Evolutionary conservation across 106 monocot species (phyloP).

Genomic region (Dioscorea zingiberensis): DNA sequence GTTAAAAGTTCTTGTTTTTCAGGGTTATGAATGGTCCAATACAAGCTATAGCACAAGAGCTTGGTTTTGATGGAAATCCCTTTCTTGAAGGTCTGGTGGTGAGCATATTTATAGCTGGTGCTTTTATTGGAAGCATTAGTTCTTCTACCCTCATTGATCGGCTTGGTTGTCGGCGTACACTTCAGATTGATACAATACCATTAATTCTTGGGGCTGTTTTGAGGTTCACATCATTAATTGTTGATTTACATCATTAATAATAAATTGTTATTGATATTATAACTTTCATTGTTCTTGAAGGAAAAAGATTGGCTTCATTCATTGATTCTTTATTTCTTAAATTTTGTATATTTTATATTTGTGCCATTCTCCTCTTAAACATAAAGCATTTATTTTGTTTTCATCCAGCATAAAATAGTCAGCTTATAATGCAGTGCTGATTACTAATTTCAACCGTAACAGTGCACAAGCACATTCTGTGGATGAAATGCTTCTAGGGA

Average conservation of each 20-base stretch:
- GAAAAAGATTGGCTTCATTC: background rate
- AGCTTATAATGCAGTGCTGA: background rate
- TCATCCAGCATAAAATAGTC: background rate
- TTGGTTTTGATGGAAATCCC: slow-evolving; percentile 77
- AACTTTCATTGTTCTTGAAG: too few relatives aligned
- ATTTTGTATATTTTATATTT: background rate
- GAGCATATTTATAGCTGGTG: slow-evolving; percentile 92
- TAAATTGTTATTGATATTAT: too few relatives aligned
- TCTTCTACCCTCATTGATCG: slow-evolving; percentile 51
- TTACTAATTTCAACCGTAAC: slow-evolving; percentile 7
- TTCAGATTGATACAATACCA: slow-evolving; percentile 70
- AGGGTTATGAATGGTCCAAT: slow-evolving; percentile 98
- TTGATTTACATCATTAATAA: too few relatives aligned
- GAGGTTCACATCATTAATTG: slow-evolving; percentile 32
- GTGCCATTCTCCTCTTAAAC: background rate
- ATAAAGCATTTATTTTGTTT: background rate
- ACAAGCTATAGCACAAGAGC: slow-evolving; percentile 64
- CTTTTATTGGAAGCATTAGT: slow-evolving; percentile 76
- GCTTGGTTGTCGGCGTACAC: slow-evolving; percentile 68
- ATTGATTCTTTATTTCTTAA: background rate
- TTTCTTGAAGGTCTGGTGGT: slow-evolving; percentile 94
- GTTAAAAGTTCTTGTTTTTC: background rate
- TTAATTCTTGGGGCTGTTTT: slow-evolving; percentile 78
- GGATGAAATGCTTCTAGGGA: slow-evolving; percentile 76
- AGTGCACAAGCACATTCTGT: slow-evolving; percentile 86